Conservation (phyloP, 208 protist species). For the Trypanosoma platydactyli region DNA sequence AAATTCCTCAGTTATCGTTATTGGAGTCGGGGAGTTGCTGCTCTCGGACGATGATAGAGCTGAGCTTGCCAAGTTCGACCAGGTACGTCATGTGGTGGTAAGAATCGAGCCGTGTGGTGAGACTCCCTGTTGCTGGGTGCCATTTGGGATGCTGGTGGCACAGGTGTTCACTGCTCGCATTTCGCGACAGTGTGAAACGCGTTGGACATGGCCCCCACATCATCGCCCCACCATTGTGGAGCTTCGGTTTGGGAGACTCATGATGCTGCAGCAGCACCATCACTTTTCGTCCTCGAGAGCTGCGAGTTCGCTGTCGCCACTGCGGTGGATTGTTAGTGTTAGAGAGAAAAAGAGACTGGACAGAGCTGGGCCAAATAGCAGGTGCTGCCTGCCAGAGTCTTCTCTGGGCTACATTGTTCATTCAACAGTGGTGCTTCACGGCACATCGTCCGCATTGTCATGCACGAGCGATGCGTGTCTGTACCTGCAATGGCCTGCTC, state of each 20-base stretch:
- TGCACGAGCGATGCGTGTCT: not conserved
- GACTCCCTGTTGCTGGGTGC: not conserved
- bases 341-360: constrained; percentile 1
- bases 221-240: constrained; percentile 7
- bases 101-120: not conserved
- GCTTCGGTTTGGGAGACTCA: constrained; percentile 14
- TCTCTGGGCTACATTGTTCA: not conserved
- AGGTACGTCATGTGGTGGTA: not conserved
- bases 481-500: constrained; percentile 31
- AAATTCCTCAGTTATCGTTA: not conserved
- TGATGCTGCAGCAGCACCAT: not conserved
- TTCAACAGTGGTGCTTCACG: constrained; percentile 1
- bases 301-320: not conserved
- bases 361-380: not conserved
- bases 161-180: constrained; percentile 1
- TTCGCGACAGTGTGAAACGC: not conserved
- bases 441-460: not conserved
- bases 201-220: constrained; percentile 22
- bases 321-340: constrained; percentile 14
- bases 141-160: constrained; percentile 9
- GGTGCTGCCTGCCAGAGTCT: not conserved
- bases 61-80: not conserved
- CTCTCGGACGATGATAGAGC: constrained; percentile 8
- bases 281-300: not conserved
- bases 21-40: constrained; percentile 18